These are phyloP conservation scores for Paecilomyces variotii DNA, from an alignment of 2,329 filamentous ascomycete species.

Conservation along the genomic window DNA sequence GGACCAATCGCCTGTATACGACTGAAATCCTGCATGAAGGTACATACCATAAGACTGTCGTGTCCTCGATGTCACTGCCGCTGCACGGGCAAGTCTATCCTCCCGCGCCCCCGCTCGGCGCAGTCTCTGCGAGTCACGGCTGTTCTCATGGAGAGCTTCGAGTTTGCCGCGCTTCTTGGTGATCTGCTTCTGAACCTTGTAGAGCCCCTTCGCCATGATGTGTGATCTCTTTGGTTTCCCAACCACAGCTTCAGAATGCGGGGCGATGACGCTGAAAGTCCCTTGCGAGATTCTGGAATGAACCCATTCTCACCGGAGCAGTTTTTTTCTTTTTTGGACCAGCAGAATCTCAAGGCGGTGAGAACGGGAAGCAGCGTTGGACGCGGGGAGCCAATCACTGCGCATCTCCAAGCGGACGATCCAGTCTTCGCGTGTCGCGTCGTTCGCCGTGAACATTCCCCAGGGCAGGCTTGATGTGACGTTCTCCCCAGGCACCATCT, in stretches of 20 bases:
- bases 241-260: background rate
- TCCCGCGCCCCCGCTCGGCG: constrained; percentile 74
- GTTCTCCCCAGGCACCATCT: constrained; percentile 1
- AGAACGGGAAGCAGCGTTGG: constrained; percentile 4
- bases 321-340: constrained; percentile 3
- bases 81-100: constrained; percentile 68
- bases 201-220: constrained; percentile 65
- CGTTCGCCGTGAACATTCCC: constrained; percentile 25
- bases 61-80: constrained; percentile 60
- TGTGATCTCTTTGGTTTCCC: background rate
- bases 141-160: constrained; percentile 75
- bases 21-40: background rate
- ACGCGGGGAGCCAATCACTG: constrained; percentile 11
- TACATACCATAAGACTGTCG: constrained; percentile 64
- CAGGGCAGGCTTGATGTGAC: constrained; percentile 8
- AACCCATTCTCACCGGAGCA: background rate
- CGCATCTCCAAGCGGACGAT: constrained; percentile 6
- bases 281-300: background rate
- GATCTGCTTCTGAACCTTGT: constrained; percentile 84
- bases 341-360: constrained; percentile 29
- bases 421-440: constrained; percentile 22
- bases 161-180: constrained; percentile 74
- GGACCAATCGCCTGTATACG: background rate
- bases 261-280: background rate
- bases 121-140: constrained; percentile 73